Conservation (phyloP, 2,329 filamentous ascomycete genomes). For the Xylaria digitata region DNA sequence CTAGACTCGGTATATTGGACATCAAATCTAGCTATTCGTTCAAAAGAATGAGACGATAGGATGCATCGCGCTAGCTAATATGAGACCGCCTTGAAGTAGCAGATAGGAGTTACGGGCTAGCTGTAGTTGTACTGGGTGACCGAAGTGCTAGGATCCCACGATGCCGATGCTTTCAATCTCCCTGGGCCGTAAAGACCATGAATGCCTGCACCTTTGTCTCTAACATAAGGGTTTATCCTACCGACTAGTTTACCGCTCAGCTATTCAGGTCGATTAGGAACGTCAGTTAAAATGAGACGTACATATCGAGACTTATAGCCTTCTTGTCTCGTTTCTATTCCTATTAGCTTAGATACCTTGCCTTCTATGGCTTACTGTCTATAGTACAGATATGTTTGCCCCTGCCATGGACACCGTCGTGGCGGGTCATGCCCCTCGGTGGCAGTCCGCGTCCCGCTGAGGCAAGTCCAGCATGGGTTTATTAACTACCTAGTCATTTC, state of each 20-base stretch:
- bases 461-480: no score
- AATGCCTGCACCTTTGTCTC: conserved; percentile 8
- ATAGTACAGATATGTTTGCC: no score
- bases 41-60: no score
- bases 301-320: conserved; percentile 25
- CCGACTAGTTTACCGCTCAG: conserved; percentile 16
- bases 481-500: neutral
- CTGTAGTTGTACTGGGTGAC: no score
- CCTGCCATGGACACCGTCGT: no score
- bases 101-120: neutral
- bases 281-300: neutral
- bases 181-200: conserved; percentile 9
- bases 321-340: neutral
- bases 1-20: no score
- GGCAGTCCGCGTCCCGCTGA: no score
- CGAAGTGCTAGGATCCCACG: no score
- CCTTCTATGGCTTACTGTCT: no score
- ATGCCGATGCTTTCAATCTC: neutral
- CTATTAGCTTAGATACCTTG: neutral
- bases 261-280: conserved; percentile 3
- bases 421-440: no score
- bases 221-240: conserved; percentile 17
- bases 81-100: neutral
- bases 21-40: no score
- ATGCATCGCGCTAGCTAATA: no score